Base-by-base conservation (phyloP, 2,329 filamentous ascomycete genomes). In the Trichoderma arundinaceum region DNA sequence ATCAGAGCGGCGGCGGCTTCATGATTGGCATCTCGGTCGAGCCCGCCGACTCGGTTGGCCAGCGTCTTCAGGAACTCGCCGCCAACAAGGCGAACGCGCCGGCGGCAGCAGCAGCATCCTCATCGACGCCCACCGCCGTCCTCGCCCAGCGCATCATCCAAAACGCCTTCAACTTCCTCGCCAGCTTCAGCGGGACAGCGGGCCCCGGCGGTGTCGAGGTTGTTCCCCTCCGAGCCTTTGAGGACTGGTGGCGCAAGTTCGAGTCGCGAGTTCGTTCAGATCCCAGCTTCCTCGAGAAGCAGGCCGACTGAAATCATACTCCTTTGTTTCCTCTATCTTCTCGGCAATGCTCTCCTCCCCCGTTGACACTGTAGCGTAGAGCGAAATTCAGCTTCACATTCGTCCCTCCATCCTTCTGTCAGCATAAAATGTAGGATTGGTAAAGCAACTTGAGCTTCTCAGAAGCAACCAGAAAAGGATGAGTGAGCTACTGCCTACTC, bases 161-260 rank as follows among this genome's bases (percentile, higher is more conserved):
- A 72, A 97, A 97, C 77, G 95, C 94, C 13, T 99, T 98, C 78
- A 97, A 99, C 78, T 98, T 97, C 76, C 82, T 99, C 65, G 88
- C 94, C 3, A 91, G 92, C 72, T 98, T 96, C 81, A 92, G 90
- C 67, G 87, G 88, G 43, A 84, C 85, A 65, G 82, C 82, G 1
- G 83, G 83, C 2, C 80, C 81, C 32, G 84, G 82, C 1, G 90
- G 90, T 0, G 86, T 90, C 52, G 94, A 98, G 76, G 90, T 96
- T 12, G 92, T 99, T 28, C 94, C 95, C n/a, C 79, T 99, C 69
- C 95, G 92, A 79, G 92, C 91, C 5, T 99, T 99, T 76, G 90
- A 96, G 79, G 92, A 96, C 66, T 99, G 96, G 95, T 99, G 96
- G 95, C 86, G 84, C 67, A 98, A 97, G 79, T 99, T 99, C 79